A percentile compares a stretch with the other conserved stretches of the same genome.
Conservation (phyloP, 1,139 yeast genomes). For the Geotrichum restrictum region DNA sequence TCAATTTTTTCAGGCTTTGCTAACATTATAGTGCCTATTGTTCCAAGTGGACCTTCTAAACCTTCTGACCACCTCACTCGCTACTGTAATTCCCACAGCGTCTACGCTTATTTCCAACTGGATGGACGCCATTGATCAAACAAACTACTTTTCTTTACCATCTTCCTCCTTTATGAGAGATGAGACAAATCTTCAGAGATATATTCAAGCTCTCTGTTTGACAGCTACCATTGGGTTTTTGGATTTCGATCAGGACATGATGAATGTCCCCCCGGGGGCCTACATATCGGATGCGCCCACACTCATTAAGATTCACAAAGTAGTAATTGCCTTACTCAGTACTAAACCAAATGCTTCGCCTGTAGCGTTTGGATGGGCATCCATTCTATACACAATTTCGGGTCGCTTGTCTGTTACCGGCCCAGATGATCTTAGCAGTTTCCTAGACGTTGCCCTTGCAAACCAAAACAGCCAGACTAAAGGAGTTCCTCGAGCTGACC, state of each 20-base stretch:
- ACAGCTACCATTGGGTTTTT: conserved; percentile 34
- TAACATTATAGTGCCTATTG: conserved; percentile 9
- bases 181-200: conserved; percentile 12
- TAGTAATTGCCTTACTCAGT: conserved; percentile 31
- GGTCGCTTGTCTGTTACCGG: conserved; percentile 47
- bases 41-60: conserved; percentile 30
- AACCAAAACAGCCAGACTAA: conserved; percentile 9
- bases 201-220: conserved; percentile 26
- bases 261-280: conserved; percentile 32
- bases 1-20: not conserved
- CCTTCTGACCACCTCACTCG: conserved; percentile 31
- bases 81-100: conserved; percentile 32
- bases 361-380: conserved; percentile 67
- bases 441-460: conserved; percentile 25
- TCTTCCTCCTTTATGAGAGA: conserved; percentile 22
- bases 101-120: conserved; percentile 45
- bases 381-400: conserved; percentile 55
- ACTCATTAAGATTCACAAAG: conserved; percentile 44
- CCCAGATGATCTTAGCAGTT: conserved; percentile 27
- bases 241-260: conserved; percentile 36
- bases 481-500: conserved; percentile 16
- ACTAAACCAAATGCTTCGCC: conserved; percentile 46
- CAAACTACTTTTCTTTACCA: conserved; percentile 43
- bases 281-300: conserved; percentile 46
- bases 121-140: conserved; percentile 49